A percentile compares a stretch with the other conserved stretches of the same genome.
These are phyloP conservation scores for Lactarius pseudohatsudake DNA, from an alignment of 768 basidiomycete species.

Conservation along the genomic window DNA sequence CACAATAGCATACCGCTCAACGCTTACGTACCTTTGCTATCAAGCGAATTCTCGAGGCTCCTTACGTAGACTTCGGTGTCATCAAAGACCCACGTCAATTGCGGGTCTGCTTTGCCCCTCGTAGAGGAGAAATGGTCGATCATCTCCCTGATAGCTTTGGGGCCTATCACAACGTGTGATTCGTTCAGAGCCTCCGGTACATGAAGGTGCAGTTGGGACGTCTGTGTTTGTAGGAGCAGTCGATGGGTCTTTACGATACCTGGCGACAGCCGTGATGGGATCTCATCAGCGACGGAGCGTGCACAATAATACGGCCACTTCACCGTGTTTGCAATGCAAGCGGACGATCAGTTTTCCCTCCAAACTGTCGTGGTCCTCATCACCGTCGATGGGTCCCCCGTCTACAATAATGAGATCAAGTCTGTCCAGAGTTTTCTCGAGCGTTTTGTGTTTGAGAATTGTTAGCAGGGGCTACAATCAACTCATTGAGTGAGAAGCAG, in stretches of 20 bases:
- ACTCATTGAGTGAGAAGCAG: slow-evolving; percentile 30
- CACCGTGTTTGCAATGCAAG: slow-evolving; percentile 83
- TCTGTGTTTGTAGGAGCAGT: slow-evolving; percentile 57
- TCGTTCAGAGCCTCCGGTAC: slow-evolving; percentile 56
- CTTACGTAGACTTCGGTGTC: slow-evolving; percentile 66
- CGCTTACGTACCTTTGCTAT: slow-evolving; percentile 54
- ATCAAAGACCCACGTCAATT: slow-evolving; percentile 79
- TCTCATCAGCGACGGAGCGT: slow-evolving; percentile 13
- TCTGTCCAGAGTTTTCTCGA: slow-evolving; percentile 74
- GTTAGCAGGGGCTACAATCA: slow-evolving; percentile 57
- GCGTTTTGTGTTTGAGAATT: slow-evolving; percentile 68
- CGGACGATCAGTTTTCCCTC: slow-evolving; percentile 73
- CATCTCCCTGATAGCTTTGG: slow-evolving; percentile 70
- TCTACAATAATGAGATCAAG: slow-evolving; percentile 75
- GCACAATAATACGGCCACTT: slow-evolving; percentile 25
- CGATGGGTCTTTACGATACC: slow-evolving; percentile 84
- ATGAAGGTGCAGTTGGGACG: slow-evolving; percentile 63
- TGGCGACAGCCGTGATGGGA: slow-evolving; percentile 33
- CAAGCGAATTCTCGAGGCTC: slow-evolving; percentile 64
- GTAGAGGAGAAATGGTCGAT: slow-evolving; percentile 77
- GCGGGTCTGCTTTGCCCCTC: slow-evolving; percentile 71
- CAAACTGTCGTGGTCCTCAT: slow-evolving; percentile 55
- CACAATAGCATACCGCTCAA: not conserved
- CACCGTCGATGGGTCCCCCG: slow-evolving; percentile 41
- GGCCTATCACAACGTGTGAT: slow-evolving; percentile 69